A percentile compares a stretch with the other conserved stretches of the same genome.
These are phyloP conservation scores for Datisca glomerata DNA, from an alignment of 306 rosid genomes.

Conservation along the genomic window DNA sequence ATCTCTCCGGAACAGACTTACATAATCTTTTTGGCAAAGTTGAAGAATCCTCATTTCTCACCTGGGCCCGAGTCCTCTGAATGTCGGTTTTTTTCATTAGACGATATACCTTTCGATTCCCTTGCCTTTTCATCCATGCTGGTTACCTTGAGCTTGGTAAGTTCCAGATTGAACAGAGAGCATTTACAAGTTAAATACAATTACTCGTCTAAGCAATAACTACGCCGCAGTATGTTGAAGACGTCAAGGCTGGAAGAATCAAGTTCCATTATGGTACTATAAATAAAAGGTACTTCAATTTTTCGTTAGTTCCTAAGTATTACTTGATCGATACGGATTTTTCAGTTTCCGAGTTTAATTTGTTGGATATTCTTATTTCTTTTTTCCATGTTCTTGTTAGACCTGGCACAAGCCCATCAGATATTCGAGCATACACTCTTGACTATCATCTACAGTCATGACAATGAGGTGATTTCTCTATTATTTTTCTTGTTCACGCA, in stretches of 20 bases:
- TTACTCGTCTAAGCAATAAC: too few species aligned
- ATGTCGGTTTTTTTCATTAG: slow-evolving; percentile 64
- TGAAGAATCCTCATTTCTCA: slow-evolving; percentile 76
- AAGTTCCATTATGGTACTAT: slow-evolving; percentile 86
- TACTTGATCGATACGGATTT: neutral
- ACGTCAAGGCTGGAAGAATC: slow-evolving; percentile 55
- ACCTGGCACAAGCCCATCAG: slow-evolving; percentile 96
- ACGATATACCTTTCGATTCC: slow-evolving; percentile 75
- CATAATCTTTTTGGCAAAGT: slow-evolving; percentile 72
- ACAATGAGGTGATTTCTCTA: slow-evolving; percentile 48
- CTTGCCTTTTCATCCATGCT: slow-evolving; percentile 92
- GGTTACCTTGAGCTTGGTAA: slow-evolving; percentile 83
- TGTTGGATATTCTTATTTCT: slow-evolving; percentile 7
- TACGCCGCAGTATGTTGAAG: slow-evolving; percentile 74
- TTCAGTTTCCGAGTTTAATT: too few species aligned
- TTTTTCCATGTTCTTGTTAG: slow-evolving; percentile 33
- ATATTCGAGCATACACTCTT: slow-evolving; percentile 72
- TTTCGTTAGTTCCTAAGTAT: neutral
- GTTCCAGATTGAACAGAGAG: neutral
- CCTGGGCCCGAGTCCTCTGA: slow-evolving; percentile 97
- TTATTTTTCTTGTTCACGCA: too few species aligned
- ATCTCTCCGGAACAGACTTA: slow-evolving; percentile 53
- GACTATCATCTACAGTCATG: slow-evolving; percentile 64
- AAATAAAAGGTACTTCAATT: slow-evolving; percentile 52
- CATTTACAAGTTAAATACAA: too few species aligned